Percentiles rank a stretch among this genome's conserved stretches.
These are phyloP conservation scores for Trametes punicea DNA, from an alignment of 768 basidiomycete genomes.

Conservation along the genomic window DNA sequence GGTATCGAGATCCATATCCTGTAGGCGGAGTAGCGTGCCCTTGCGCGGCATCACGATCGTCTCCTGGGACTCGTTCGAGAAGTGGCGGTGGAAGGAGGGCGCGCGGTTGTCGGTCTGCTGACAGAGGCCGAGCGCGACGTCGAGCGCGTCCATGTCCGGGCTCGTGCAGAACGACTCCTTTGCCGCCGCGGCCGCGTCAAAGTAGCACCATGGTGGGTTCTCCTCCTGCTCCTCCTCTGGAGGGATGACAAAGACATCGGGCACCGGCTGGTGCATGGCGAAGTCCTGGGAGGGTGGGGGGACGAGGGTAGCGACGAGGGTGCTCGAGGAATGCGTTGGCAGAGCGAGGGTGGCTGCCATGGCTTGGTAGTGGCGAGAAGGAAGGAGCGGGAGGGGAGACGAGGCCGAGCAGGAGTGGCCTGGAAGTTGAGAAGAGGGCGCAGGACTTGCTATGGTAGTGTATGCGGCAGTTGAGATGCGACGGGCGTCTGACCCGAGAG, in stretches of 20 bases:
- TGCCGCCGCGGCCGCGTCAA: conserved; percentile 29
- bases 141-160: conserved; percentile 31
- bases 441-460: neutral
- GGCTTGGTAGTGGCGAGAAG: neutral
- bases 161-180: conserved; percentile 20
- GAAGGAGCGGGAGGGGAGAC: neutral
- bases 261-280: conserved; percentile 23
- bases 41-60: conserved; percentile 30
- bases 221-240: conserved; percentile 37
- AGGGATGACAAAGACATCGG: conserved; percentile 35
- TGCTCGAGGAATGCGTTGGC: conserved; percentile 17
- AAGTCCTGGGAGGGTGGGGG: conserved; percentile 31
- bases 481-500: too few relatives aligned
- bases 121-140: conserved; percentile 27
- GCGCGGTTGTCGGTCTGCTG: conserved; percentile 32
- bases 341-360: conserved; percentile 30
- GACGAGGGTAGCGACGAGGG: conserved; percentile 14
- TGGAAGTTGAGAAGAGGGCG: neutral
- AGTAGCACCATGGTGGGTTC: conserved; percentile 34
- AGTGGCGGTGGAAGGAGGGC: conserved; percentile 29
- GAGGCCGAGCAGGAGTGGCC: neutral
- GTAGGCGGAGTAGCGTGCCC: conserved; percentile 16
- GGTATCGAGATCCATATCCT: conserved; percentile 4
- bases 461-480: too few relatives aligned
- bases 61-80: conserved; percentile 24